Evolutionary conservation across 306 rosid species (phyloP), one percentile per base, ranked within the genome.

Genomic region (Quercus bicolor): DNA sequence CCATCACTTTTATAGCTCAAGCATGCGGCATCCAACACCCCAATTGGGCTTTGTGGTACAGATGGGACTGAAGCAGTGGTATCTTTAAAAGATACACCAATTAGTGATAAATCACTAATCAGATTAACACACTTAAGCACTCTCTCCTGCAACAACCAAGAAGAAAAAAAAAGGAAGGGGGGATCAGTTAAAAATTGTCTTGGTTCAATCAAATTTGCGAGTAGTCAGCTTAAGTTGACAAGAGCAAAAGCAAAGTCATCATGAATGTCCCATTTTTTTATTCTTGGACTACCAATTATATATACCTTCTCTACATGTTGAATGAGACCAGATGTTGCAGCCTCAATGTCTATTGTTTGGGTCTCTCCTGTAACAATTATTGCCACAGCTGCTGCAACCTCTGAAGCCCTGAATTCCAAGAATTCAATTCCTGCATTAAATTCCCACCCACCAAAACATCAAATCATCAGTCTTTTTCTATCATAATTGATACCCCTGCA

Each of bases 321-420:
- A 82, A 81, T 80, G 78, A 95, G 92, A 83, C 81, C 77, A 78
- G 90, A 83, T 43, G 86, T 82, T 78, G 90, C 82, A 64, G 82
- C 86, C 80, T 56, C 89, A 51, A 81, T 76, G 85, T 93, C 89
- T 61, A 89, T 78, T 75, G 89, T 59, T 86, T 86, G 81, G 82
- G 87, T 79, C 81, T 86, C 92, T 62, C 88, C 85, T 15, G 87
- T 85, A 45, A 90, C 90, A 84, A 79, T 84, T 71, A 90, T 84
- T 13, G 98, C 93, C 81, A 90, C 93, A 7, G 99, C 98, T 68
- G 94, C 99, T 76, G 98, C 98, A 71, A 96, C 82, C 79, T 93
- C 98, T 43, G 99, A 96, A 40, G 97, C 94, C 81, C 68, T 93
- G 92, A 89, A 96, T 88, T 89, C 99, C 93, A 96, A 89, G 86